Evolutionary conservation across 495 filamentous ascomycete species (phyloP), one percentile per base, ranked within the genome.

Genomic region (Penicillium salamii): DNA sequence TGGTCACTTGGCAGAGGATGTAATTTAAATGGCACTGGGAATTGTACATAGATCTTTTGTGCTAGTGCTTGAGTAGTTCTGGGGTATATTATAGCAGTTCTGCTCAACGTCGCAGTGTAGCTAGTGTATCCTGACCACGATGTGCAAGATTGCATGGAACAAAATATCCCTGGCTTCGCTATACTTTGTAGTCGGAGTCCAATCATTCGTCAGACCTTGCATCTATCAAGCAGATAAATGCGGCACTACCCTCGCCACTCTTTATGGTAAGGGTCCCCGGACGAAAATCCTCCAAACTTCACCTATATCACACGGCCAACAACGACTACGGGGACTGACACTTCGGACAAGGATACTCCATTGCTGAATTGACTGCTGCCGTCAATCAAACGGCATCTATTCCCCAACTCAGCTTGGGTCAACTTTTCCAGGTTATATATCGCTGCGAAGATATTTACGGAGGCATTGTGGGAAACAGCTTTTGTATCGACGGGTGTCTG

Each of bases 161-260:
- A 19, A n/a, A 12, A 5, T 28, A 12, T 24, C 14, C 32, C 3
- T 40, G 35, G 23, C 33, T 15, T 14, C 18, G 0, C 13, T 42
- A 7, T 20, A 21, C 2, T 33, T 50, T 3, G 19, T 47, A n/a
- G 17, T 44, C 11, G 33, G 37, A 29, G 38, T 33, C 17, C n/a
- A 39, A 7, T 45, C 46, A 21, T 61, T 48, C 36, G 23, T 42
- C 32, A 51, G 14, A 26, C 53, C 57, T 46, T 61, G 57, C 29
- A 46, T 60, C 23, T 60, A 60, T 26, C 53, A 55, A 42, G n/a
- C 50, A 6, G 53, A 56, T 11, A 60, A 56, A 48, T 60, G 53
- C 33, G 57, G 57, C 42, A 46, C 26, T 24, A 56, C 53, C 8
- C 41, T 60, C 40, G 52, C 53, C 5, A 39, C 46, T 17, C 24